phyloP scores from a whole-genome alignment of 257 asterid genomes.

The Rehmannia glutinosa region DNA sequence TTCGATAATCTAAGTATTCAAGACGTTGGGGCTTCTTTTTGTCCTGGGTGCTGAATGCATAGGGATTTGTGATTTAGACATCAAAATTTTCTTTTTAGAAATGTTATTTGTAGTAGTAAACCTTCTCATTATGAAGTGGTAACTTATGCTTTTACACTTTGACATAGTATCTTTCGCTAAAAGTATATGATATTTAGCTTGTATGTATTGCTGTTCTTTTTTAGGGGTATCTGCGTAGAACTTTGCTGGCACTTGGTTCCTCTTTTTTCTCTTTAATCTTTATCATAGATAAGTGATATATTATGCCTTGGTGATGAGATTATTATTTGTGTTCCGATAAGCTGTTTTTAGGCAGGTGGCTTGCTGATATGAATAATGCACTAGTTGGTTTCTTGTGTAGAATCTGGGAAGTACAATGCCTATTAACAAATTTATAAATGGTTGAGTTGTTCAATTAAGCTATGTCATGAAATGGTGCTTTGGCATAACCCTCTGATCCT shows the following conservation, averaged over 20 bases:
- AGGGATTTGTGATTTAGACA: neutral
- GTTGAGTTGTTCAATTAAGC: neutral
- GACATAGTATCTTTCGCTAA: neutral
- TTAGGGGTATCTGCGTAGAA: neutral
- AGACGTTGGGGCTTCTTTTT: neutral
- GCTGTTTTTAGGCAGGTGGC: neutral
- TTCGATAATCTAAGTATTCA: neutral
- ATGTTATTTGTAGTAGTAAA: neutral
- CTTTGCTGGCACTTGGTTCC: neutral
- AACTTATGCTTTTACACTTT: neutral
- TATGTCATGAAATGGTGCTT: neutral
- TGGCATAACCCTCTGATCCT: neutral
- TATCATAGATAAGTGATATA: neutral
- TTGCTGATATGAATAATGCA: neutral
- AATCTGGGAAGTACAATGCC: neutral
- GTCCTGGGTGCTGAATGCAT: neutral
- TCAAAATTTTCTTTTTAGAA: neutral
- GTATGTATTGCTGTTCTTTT: neutral
- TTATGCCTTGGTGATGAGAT: neutral
- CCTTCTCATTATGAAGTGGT: too few relatives aligned
- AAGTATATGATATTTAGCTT: neutral
- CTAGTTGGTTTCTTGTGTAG: neutral
- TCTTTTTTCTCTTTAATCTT: neutral
- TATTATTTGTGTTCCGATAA: neutral
- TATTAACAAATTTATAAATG: neutral